phyloP scores from a whole-genome alignment of 352 stramenopile genomes.

The Elongisporangium undulatum region DNA sequence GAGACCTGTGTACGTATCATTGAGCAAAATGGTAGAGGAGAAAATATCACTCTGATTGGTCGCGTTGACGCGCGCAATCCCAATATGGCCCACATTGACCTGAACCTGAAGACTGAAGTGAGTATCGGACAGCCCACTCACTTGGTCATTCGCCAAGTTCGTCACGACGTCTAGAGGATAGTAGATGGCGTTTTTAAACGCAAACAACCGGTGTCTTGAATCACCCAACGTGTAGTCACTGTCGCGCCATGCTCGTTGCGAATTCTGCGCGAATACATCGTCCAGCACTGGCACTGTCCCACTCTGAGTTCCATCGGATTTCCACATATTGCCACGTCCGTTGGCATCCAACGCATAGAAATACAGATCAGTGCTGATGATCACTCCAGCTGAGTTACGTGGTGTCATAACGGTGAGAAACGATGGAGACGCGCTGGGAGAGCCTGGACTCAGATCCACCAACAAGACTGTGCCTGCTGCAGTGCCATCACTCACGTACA shows the following conservation, averaged over 20 bases:
- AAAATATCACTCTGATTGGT: not conserved
- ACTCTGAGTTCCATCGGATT: constrained; percentile 20
- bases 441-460: constrained; percentile 22
- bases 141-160: not conserved
- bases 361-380: constrained; percentile 16
- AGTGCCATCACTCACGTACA: constrained; percentile 62
- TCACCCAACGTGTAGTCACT: not conserved
- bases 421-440: constrained; percentile 17
- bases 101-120: not conserved
- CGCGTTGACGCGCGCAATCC: not conserved
- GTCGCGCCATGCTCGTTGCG: not conserved
- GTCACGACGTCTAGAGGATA: not conserved
- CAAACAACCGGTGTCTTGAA: not conserved
- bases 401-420: constrained; percentile 10
- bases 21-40: not conserved
- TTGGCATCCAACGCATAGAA: constrained; percentile 17
- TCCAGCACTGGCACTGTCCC: constrained; percentile 20
- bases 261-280: constrained; percentile 12
- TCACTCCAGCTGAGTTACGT: constrained; percentile 1
- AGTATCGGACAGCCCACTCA: not conserved
- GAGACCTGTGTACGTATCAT: constrained; percentile 13
- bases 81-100: not conserved
- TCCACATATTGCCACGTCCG: constrained; percentile 18
- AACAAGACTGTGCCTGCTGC: constrained; percentile 29
- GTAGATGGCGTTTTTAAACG: not conserved